Evolutionary conservation across 2,329 filamentous ascomycete genomes (phyloP), one percentile per base, ranked within the genome.

Genomic region (Pseudonectria foliicola): DNA sequence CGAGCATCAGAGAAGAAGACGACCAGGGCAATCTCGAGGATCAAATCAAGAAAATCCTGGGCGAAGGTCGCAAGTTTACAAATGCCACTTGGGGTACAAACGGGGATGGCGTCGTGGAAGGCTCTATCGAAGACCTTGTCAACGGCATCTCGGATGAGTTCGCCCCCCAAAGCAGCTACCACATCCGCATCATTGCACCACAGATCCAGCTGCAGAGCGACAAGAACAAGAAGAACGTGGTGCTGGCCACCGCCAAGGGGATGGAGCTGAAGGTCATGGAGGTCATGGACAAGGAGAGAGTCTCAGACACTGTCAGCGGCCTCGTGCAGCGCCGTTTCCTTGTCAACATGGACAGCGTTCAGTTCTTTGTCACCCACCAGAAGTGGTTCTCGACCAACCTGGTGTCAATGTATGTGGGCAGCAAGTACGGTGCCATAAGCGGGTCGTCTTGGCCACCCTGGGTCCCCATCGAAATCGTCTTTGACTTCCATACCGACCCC

Each of bases 121-220:
- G 57, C 25, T 61, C 71, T 6, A 75, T 76, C 44, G 75, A 77
- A 18, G 73, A 86, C 49, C 66, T 85, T 13, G 77, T 75, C 4
- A 73, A 83, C 25, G 83, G 89, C 42, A 88, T 98, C 46, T 80
- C 88, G 1, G 76, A 84, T 13, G 89, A 95, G 38, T 98, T 94
- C 52, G 82, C 81, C 10, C 79, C 92, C 1, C 86, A 95, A 53
- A 95, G 92, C 57, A 90, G 84, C 48, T 99, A 95, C 59, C 87
- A 96, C 53, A 77, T 98, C 43, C 85, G 89, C 25, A 75, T 99
- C 27, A 95, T 98, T 50, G 92, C 90, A 6, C 92, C 92, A 11
- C 92, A 99, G 58, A 95, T 99, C 39, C 92, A 99, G 58, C 72
- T 99, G 29, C 90, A 98, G 56, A 96, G 92, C 57, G 92, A 98